These are phyloP conservation scores for Amanita pseudoporphyria DNA, from an alignment of 768 basidiomycete genomes.

Conservation along the genomic window DNA sequence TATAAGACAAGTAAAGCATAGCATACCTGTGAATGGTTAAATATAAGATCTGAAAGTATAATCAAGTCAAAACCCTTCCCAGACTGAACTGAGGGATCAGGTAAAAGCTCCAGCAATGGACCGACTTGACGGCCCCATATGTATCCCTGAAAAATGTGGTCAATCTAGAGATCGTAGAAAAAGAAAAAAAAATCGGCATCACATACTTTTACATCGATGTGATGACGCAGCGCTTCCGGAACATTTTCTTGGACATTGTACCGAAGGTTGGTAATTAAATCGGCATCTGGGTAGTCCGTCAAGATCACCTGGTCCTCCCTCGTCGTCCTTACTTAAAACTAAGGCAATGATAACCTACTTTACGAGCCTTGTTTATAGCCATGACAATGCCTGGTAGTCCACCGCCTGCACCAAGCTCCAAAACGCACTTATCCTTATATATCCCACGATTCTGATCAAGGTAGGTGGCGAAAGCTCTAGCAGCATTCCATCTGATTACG, in stretches of 20 bases:
- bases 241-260: constrained; percentile 61
- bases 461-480: constrained; percentile 60
- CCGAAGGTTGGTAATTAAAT: constrained; percentile 65
- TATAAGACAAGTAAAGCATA: neutral
- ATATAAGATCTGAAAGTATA: constrained; percentile 87
- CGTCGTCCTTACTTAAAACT: neutral
- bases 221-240: constrained; percentile 23
- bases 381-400: constrained; percentile 79
- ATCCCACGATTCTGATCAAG: constrained; percentile 45
- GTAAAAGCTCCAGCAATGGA: constrained; percentile 29
- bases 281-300: constrained; percentile 86
- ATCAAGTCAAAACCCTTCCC: constrained; percentile 58
- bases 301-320: constrained; percentile 49
- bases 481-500: constrained; percentile 66
- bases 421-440: constrained; percentile 38
- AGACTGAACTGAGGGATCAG: constrained; percentile 1
- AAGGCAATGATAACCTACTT: constrained; percentile 31
- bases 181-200: constrained; percentile 52
- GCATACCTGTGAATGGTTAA: constrained; percentile 89
- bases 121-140: constrained; percentile 64
- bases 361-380: constrained; percentile 56
- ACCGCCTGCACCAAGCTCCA: constrained; percentile 93
- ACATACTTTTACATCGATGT: constrained; percentile 46
- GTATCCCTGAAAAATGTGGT: constrained; percentile 60
- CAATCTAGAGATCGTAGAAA: constrained; percentile 28